phyloP scores from a whole-genome alignment of 192 early-diverging fungal genomes.

The Chytriomyces confervae region DNA sequence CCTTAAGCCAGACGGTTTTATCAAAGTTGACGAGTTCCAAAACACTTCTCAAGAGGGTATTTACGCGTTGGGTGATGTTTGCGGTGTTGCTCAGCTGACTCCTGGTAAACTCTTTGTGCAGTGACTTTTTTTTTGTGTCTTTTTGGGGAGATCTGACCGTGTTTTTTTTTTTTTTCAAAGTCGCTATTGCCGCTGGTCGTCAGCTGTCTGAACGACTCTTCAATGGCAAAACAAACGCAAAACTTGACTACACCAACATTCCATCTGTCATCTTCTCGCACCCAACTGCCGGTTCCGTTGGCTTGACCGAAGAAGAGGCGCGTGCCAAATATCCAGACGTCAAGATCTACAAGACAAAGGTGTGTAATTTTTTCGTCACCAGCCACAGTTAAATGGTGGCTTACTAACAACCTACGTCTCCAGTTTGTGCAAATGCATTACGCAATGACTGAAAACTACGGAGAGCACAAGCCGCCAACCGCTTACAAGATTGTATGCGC shows the following conservation, averaged over 20 bases:
- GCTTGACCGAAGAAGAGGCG: conserved; percentile 89
- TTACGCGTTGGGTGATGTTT: conserved; percentile 94
- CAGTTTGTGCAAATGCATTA: conserved; percentile 93
- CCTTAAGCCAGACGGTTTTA: conserved; percentile 71
- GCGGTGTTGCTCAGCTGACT: conserved; percentile 89
- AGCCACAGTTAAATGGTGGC: background rate
- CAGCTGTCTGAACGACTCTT: conserved; percentile 89
- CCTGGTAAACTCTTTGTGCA: conserved; percentile 58
- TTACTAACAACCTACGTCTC: background rate
- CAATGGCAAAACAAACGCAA: conserved; percentile 72
- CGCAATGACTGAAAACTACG: conserved; percentile 53
- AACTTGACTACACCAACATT: conserved; percentile 92
- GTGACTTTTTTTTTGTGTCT: background rate
- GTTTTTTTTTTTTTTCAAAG: conserved; percentile 39
- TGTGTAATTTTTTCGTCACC: conserved; percentile 16
- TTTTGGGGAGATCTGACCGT: conserved; percentile 9
- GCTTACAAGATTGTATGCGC: conserved; percentile 90
- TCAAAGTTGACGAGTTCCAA: conserved; percentile 87
- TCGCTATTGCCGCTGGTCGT: conserved; percentile 95
- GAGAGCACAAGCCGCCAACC: conserved; percentile 84
- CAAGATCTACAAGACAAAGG: conserved; percentile 81
- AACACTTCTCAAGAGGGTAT: conserved; percentile 73
- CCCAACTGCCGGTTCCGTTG: conserved; percentile 82
- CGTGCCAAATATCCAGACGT: conserved; percentile 72
- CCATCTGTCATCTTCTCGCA: conserved; percentile 97